Conservation (phyloP, 805 yeast species). For the Barnettozyma siamensis region DNA sequence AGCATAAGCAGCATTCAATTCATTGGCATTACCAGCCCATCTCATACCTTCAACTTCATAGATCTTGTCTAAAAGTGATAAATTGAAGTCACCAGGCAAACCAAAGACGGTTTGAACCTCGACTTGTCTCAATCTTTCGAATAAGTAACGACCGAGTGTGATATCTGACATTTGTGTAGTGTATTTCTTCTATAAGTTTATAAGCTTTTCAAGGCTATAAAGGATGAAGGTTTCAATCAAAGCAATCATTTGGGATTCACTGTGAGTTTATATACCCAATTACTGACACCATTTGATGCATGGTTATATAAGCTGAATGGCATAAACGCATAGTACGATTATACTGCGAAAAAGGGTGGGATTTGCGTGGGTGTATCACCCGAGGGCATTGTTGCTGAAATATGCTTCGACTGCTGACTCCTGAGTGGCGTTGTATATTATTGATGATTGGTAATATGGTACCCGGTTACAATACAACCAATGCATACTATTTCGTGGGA, state of each 20-base stretch:
- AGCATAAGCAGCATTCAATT: slow-evolving; percentile 82
- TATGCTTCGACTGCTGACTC: too few relatives aligned
- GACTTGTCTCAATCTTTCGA: slow-evolving; percentile 72
- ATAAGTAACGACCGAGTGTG: slow-evolving; percentile 69
- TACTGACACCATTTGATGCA: slow-evolving; percentile 19
- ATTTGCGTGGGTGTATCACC: too few relatives aligned
- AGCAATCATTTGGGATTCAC: too few relatives aligned
- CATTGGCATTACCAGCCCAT: slow-evolving; percentile 92
- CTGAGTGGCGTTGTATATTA: too few relatives aligned
- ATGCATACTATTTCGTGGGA: too few relatives aligned
- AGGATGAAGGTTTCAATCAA: too few relatives aligned
- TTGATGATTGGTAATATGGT: too few relatives aligned
- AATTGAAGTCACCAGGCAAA: slow-evolving; percentile 79
- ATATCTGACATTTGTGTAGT: slow-evolving; percentile 38
- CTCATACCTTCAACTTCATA: slow-evolving; percentile 69
- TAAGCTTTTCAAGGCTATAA: not conserved
- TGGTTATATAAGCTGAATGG: not conserved
- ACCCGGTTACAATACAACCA: too few relatives aligned
- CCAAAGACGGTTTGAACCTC: slow-evolving; percentile 70
- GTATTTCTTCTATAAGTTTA: too few relatives aligned
- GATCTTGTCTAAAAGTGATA: slow-evolving; percentile 63
- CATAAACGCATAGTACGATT: not conserved
- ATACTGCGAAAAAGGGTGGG: too few relatives aligned
- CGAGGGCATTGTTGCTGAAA: too few relatives aligned
- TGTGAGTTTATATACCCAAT: not conserved